Evolutionary conservation across 345 rosid genomes (phyloP), one percentile per base, ranked within the genome.

Genomic region (Camelina neglecta): DNA sequence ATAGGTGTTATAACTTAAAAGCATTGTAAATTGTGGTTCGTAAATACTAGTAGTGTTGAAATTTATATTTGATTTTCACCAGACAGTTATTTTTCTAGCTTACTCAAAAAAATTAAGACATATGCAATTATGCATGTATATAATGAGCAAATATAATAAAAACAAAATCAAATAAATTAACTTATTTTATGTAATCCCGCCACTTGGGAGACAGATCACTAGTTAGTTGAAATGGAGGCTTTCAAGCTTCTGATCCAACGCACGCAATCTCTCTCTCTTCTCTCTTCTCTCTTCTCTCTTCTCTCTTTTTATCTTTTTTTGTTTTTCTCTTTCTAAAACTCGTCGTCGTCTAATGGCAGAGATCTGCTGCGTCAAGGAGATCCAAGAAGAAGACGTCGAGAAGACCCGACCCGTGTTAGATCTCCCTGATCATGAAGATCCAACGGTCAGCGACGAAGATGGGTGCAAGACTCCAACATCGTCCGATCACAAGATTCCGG

Each of bases 401-500:
- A 79, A 80, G 65, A 78, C 68, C 78, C 71, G 68, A 69, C 78
- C 83, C 48, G 71, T 26, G 26, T 3, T 77, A 48, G 55, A 64
- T 41, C 18, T 77, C 6, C 15, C 72, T 1, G 53, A 60, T 41
- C 72, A 81, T 3, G 49, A 65, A 54, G 65, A 51, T 50, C 73
- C 20, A 69, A 68, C 50, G 67, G 50, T 53, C 69, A 74, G 74
- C 47, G 80, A 80, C 0, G 78, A 83, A 0, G 86, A 84, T 12
- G 90, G 91, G 26, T 87, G 85, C 83, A 87, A 64, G 75, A 89
- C 94, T 49, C 93, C 91, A 12, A 84, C 89, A 31, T 79, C 88
- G 5, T 63, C 45, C 54, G 81, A 78, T 47, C 87, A 83, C 54
- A 86, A 77, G 82, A 87, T 85, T 60, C 84, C 87, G 10, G 76